phyloP scores from a whole-genome alignment of 2,329 filamentous ascomycete species.

The Colletotrichum scovillei region DNA sequence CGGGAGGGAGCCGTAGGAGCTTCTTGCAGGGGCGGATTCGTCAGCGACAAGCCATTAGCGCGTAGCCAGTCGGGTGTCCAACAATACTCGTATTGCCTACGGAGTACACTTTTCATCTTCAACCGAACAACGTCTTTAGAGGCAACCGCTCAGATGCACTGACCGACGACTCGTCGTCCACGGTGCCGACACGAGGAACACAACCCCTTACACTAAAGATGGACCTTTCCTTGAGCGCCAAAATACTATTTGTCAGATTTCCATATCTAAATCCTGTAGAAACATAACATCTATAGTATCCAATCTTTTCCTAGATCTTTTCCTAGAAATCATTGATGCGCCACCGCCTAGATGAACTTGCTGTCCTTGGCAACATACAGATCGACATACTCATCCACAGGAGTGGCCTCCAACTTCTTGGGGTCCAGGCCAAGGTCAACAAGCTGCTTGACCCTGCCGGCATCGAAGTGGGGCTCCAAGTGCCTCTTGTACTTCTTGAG shows the following conservation, averaged over 20 bases:
- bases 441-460: slow-evolving; percentile 83
- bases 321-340: not conserved
- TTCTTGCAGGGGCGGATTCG: slow-evolving; percentile 10
- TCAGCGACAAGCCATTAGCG: slow-evolving; percentile 20
- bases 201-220: not conserved
- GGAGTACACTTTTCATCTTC: not conserved
- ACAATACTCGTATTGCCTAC: slow-evolving; percentile 20
- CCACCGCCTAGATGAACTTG: slow-evolving; percentile 60
- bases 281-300: slow-evolving; percentile 19
- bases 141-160: not conserved
- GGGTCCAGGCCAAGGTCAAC: slow-evolving; percentile 82
- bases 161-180: not conserved
- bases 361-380: slow-evolving; percentile 76
- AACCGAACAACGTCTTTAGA: not conserved
- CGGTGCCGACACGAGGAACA: not conserved
- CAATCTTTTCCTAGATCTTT: slow-evolving; percentile 13
- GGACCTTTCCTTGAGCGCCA: not conserved
- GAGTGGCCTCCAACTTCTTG: slow-evolving; percentile 80
- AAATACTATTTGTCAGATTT: slow-evolving; percentile 1
- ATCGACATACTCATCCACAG: slow-evolving; percentile 94
- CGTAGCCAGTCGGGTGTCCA: slow-evolving; percentile 11
- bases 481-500: slow-evolving; percentile 96
- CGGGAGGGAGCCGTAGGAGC: not conserved
- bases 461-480: slow-evolving; percentile 83
- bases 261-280: slow-evolving; percentile 19